Conservation (phyloP, 208 protist species). For the Leishmania mexicana region DNA sequence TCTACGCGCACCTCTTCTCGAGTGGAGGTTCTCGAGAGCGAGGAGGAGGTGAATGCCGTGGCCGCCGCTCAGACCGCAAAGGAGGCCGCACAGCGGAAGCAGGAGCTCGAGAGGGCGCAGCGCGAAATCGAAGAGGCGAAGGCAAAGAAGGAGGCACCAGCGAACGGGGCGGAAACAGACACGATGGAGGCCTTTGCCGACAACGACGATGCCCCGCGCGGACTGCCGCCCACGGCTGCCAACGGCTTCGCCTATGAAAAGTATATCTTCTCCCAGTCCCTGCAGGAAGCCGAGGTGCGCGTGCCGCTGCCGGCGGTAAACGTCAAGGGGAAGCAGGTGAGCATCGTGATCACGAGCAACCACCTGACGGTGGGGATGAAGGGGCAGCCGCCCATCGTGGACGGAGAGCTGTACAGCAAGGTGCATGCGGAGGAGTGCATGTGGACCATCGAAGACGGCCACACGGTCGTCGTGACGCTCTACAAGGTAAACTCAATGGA, state of each 20-base stretch:
- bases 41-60: constrained; percentile 45
- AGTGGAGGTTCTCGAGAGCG: constrained; percentile 84
- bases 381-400: constrained; percentile 78
- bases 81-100: constrained; percentile 59
- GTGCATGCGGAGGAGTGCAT: constrained; percentile 88
- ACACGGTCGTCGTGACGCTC: constrained; percentile 83
- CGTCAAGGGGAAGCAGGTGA: constrained; percentile 78
- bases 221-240: constrained; percentile 69
- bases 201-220: constrained; percentile 76
- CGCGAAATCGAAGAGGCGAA: constrained; percentile 45
- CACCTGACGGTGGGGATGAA: constrained; percentile 85
- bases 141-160: constrained; percentile 42
- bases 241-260: constrained; percentile 91
- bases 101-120: constrained; percentile 53
- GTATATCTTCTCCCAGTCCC: constrained; percentile 90
- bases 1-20: constrained; percentile 35
- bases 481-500: constrained; percentile 92
- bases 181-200: constrained; percentile 35
- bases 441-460: constrained; percentile 94
- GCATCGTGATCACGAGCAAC: constrained; percentile 65
- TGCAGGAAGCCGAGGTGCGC: constrained; percentile 90
- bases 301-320: constrained; percentile 72
- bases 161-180: constrained; percentile 29
- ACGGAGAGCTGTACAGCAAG: constrained; percentile 76
- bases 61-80: constrained; percentile 55